Base-by-base conservation (phyloP, 2,329 filamentous ascomycete genomes). In the Drechslera avenae region DNA sequence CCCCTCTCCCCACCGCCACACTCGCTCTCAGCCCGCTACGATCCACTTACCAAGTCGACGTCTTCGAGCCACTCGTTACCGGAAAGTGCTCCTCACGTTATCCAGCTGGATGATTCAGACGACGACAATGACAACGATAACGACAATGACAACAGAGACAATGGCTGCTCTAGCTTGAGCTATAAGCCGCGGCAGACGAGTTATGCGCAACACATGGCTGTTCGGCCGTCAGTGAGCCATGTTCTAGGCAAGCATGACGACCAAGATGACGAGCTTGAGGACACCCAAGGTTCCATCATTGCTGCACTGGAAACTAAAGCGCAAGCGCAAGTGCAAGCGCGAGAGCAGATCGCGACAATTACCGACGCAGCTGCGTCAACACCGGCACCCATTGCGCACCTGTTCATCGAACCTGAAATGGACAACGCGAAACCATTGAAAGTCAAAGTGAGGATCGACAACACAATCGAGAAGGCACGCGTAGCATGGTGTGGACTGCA, bases 401-500 rank as follows among this genome's bases (percentile, higher is more conserved):
- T 93, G 18, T 76, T 91, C 26, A 83, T 97, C 56, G 82, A 80
- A 0, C 90, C 91, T 0, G 73, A 78, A 2, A 81, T 97, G 5
- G 78, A 82, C 1, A 78, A 79, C 36, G 83, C 88, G 0, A 81
- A 76, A 18, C 74, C 83, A 7, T 68, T 91, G 23, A 76, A 90
- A 31, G 81, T 89, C 43, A 85, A 81, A 41, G 83, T 89, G 32
- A 85, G 84, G 60, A 79, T 90, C 52, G 83, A 83, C 28, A 88
- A 90, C 64, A 78, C 82, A 2, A 76, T 97, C 5, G 81, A 83
- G 53, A 77, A 88, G 48, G 83, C 92, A 5, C 83, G 86, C 34
- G 70, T 83, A 31, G 83, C 83, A 10, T 97, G 91, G 89, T 84
- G 88, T 61, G 74, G 78, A 10, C 79, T 80, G 46, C 87, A 92